phyloP scores from a whole-genome alignment of 1,284 basidiomycete genomes.

The Acaromyces ingoldii region DNA sequence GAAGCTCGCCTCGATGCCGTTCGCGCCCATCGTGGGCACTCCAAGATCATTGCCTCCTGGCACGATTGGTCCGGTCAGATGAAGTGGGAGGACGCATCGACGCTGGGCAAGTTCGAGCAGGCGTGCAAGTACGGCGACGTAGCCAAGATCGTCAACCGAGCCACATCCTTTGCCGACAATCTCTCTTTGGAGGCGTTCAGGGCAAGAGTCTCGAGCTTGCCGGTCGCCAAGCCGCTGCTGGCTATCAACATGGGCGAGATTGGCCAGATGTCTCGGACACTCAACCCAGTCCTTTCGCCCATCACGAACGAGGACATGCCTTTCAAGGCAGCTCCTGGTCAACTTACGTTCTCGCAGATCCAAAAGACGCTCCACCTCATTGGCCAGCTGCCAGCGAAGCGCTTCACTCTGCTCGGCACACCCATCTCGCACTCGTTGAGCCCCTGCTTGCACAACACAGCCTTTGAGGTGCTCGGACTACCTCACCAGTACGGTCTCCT shows the following conservation, averaged over 20 bases:
- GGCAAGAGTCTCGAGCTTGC: constrained; percentile 54
- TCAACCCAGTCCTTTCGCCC: constrained; percentile 81
- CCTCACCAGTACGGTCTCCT: constrained; percentile 61
- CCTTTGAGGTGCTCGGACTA: constrained; percentile 72
- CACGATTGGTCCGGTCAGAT: constrained; percentile 86
- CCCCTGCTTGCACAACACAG: constrained; percentile 88
- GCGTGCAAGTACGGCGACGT: constrained; percentile 64
- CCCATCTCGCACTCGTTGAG: constrained; percentile 88
- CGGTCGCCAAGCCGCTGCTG: constrained; percentile 62
- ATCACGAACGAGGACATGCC: constrained; percentile 83
- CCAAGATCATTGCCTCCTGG: constrained; percentile 83
- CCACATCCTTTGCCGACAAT: constrained; percentile 72
- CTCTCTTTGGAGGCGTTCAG: constrained; percentile 70
- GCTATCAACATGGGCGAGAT: constrained; percentile 88
- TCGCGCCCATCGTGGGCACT: constrained; percentile 63
- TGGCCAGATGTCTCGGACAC: constrained; percentile 75
- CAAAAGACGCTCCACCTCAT: constrained; percentile 73
- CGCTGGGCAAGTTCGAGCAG: constrained; percentile 53
- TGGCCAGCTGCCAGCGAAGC: constrained; percentile 67
- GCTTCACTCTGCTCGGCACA: constrained; percentile 80
- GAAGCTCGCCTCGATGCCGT: constrained; percentile 64
- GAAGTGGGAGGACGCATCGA: constrained; percentile 69
- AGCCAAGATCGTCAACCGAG: constrained; percentile 85
- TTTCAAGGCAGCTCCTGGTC: constrained; percentile 76
- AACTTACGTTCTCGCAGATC: constrained; percentile 80